phyloP scores from a whole-genome alignment of 1,139 yeast genomes.

The Kodamaea plutei region DNA sequence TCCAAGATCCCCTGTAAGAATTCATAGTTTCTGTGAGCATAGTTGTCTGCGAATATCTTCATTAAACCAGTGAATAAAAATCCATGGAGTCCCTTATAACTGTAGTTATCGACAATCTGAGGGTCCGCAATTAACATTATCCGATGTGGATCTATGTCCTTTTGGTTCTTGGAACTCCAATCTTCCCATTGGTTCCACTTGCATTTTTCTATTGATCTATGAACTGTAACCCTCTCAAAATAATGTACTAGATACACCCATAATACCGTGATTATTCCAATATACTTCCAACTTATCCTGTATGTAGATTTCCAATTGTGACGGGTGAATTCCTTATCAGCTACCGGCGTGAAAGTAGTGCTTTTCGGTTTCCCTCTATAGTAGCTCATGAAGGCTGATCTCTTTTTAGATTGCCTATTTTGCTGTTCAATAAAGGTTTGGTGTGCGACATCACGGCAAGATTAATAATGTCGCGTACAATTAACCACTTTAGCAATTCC shows the following conservation, averaged over 20 bases:
- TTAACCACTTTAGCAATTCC: no score
- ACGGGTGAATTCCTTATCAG: not conserved
- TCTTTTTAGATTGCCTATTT: no score
- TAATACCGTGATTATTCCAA: slow-evolving; percentile 1
- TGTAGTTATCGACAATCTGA: slow-evolving; percentile 77
- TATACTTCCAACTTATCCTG: slow-evolving; percentile 5
- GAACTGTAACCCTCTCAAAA: slow-evolving; percentile 59
- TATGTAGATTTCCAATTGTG: not conserved
- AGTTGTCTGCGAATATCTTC: slow-evolving; percentile 60
- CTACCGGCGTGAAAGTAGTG: not conserved
- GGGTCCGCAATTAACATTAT: slow-evolving; percentile 87
- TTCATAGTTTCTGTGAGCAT: slow-evolving; percentile 73
- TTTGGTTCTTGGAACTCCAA: slow-evolving; percentile 28
- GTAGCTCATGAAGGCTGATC: slow-evolving; percentile 7
- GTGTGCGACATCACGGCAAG: no score
- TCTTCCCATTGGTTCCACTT: slow-evolving; percentile 63
- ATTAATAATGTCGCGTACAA: no score
- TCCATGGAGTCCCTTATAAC: slow-evolving; percentile 57
- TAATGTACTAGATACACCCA: slow-evolving; percentile 48
- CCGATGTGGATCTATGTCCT: slow-evolving; percentile 44
- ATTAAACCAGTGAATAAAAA: slow-evolving; percentile 45
- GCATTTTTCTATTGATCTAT: slow-evolving; percentile 46
- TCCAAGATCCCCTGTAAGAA: slow-evolving; percentile 53
- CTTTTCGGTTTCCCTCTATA: slow-evolving; percentile 7
- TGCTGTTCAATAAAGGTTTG: no score